These are phyloP conservation scores for Talaromyces sp. DNA, from an alignment of 2,329 filamentous ascomycete genomes.

Conservation along the genomic window DNA sequence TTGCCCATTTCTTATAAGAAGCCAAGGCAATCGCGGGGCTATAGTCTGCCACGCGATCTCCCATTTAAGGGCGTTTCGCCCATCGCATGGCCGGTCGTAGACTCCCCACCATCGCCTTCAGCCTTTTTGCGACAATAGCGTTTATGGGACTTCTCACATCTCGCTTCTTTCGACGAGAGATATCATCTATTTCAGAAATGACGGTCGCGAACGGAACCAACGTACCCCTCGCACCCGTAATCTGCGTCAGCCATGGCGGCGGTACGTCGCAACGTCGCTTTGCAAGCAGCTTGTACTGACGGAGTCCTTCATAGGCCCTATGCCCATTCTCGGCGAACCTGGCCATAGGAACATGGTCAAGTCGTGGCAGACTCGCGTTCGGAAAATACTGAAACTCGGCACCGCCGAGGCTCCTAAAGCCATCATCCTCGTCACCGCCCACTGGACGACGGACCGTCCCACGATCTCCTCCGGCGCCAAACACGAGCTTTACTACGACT, in stretches of 20 bases:
- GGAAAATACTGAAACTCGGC: conserved; percentile 11
- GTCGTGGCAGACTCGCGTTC: conserved; percentile 17
- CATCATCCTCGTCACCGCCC: conserved; percentile 19
- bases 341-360: conserved; percentile 14
- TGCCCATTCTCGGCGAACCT: conserved; percentile 17
- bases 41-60: not conserved
- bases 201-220: not conserved
- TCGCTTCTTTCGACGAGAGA: conserved; percentile 6
- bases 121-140: not conserved
- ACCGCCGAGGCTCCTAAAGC: conserved; percentile 15
- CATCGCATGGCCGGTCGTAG: conserved; percentile 13
- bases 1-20: not conserved
- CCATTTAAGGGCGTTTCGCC: not conserved
- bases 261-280: conserved; percentile 2
- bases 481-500: conserved; percentile 19
- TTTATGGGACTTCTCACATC: conserved; percentile 13
- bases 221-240: conserved; percentile 6
- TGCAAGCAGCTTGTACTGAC: not conserved
- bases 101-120: not conserved
- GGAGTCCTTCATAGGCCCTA: conserved; percentile 5
- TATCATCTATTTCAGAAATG: conserved; percentile 9
- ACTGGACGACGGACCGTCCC: conserved; percentile 17
- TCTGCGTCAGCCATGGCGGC: conserved; percentile 15
- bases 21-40: not conserved
- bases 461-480: conserved; percentile 15